phyloP scores from a whole-genome alignment of 148 eudicot genomes.

The Gaultheria prostrata region DNA sequence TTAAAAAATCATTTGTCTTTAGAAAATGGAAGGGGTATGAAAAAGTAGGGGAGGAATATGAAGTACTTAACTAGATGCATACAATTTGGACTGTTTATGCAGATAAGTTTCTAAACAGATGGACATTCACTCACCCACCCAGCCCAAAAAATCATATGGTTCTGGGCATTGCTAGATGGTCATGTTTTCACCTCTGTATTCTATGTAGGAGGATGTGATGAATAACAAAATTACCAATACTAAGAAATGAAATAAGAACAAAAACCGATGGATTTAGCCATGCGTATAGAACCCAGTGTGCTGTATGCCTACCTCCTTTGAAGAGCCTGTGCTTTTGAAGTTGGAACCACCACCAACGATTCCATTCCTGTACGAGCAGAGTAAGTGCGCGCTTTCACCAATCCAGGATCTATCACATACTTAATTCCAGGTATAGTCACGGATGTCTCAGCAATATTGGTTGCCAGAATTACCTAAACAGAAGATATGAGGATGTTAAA shows the following conservation, averaged over 20 bases:
- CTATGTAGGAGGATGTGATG: neutral
- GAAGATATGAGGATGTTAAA: constrained; percentile 12
- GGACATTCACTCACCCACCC: neutral
- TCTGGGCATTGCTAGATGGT: neutral
- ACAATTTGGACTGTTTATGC: neutral
- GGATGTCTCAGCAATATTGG: constrained; percentile 97
- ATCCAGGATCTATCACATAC: constrained; percentile 95
- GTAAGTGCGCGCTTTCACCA: constrained; percentile 85
- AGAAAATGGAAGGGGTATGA: neutral
- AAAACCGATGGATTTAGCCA: neutral
- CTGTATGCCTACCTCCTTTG: constrained; percentile 72
- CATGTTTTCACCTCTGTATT: neutral
- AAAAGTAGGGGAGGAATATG: neutral
- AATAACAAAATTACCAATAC: neutral
- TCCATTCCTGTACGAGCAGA: constrained; percentile 76
- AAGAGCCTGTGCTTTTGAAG: constrained; percentile 95
- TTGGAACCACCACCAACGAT: constrained; percentile 68
- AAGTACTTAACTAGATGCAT: constrained; percentile 2
- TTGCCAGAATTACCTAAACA: constrained; percentile 82
- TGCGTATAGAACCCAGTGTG: neutral
- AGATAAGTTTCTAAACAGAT: neutral
- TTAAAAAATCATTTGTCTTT: neutral
- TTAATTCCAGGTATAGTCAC: constrained; percentile 98
- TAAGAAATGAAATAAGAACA: neutral
- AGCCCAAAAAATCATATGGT: neutral